These are phyloP conservation scores for Aspergillus cejpii DNA, from an alignment of 2,329 filamentous ascomycete species.

Conservation along the genomic window DNA sequence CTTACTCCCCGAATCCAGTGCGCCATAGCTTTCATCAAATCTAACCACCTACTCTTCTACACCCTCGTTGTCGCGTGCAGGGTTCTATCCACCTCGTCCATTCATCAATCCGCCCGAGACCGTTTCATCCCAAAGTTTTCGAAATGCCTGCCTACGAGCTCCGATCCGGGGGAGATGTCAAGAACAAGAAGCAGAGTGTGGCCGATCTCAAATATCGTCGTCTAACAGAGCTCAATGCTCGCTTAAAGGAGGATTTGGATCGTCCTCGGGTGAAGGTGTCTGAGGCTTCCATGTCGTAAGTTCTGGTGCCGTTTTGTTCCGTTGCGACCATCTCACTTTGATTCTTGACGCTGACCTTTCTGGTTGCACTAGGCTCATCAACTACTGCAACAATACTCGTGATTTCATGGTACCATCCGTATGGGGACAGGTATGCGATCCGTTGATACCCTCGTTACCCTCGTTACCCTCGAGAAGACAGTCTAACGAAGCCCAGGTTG, in stretches of 20 bases:
- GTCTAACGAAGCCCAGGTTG: conserved; percentile 51
- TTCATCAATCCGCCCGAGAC: not conserved
- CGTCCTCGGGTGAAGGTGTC: conserved; percentile 92
- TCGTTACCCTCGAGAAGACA: no score
- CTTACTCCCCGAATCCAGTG: conserved; percentile 9
- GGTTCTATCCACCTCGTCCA: conserved; percentile 36
- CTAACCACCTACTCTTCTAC: conserved; percentile 1
- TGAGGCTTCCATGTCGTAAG: conserved; percentile 80
- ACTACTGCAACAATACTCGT: conserved; percentile 94
- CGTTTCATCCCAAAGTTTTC: conserved; percentile 8
- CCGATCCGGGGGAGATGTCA: conserved; percentile 57
- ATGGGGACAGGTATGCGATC: conserved; percentile 67
- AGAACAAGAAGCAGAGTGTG: conserved; percentile 99
- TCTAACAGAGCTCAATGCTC: conserved; percentile 92
- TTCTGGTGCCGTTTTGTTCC: conserved; percentile 6
- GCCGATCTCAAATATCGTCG: conserved; percentile 94
- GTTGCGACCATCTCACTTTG: not conserved
- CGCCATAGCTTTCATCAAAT: conserved; percentile 9
- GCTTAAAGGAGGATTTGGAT: conserved; percentile 90
- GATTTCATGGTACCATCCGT: conserved; percentile 98
- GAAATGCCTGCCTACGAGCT: conserved; percentile 60
- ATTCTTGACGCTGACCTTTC: not conserved
- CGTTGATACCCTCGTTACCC: no score
- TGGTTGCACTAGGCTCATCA: conserved; percentile 67
- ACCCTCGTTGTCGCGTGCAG: conserved; percentile 4